A percentile compares a stretch with the other conserved stretches of the same genome.
phyloP scores from a whole-genome alignment of 257 asterid species.

The Nicotiana undulata region DNA sequence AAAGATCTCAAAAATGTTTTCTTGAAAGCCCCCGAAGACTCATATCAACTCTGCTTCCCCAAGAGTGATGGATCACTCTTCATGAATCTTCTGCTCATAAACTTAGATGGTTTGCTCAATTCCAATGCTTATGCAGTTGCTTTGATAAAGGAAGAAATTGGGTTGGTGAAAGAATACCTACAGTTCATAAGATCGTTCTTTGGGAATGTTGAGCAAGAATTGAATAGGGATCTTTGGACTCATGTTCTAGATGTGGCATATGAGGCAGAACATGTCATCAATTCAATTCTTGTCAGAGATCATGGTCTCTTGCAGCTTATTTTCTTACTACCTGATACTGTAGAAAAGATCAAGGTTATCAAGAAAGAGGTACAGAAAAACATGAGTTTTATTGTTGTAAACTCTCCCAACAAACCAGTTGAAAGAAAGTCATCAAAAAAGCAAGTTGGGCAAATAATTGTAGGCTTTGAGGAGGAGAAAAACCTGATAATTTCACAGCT shows the following conservation, averaged over 20 bases:
- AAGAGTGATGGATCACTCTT: not conserved
- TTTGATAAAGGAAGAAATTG: not conserved
- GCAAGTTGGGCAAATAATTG: not conserved
- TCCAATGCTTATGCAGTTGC: not conserved
- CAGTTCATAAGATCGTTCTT: not conserved
- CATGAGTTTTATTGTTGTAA: not conserved
- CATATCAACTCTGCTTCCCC: not conserved
- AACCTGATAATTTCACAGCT: not conserved
- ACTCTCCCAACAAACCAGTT: not conserved
- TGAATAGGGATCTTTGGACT: not conserved
- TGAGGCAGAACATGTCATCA: not conserved
- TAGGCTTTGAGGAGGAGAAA: conserved; percentile 1
- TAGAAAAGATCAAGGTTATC: not conserved
- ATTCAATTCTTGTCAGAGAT: not conserved
- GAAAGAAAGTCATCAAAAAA: not conserved
- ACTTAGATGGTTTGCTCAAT: not conserved
- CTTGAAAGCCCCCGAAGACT: not conserved
- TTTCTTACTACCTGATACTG: not conserved
- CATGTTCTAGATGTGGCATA: not conserved
- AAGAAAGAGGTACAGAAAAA: not conserved
- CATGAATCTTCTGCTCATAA: not conserved
- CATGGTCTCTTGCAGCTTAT: not conserved
- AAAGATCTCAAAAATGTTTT: not conserved
- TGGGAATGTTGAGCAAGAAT: not conserved
- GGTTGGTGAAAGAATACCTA: not conserved